phyloP scores from a whole-genome alignment of 139 green algal genomes.

The Tetraselmis chui region DNA sequence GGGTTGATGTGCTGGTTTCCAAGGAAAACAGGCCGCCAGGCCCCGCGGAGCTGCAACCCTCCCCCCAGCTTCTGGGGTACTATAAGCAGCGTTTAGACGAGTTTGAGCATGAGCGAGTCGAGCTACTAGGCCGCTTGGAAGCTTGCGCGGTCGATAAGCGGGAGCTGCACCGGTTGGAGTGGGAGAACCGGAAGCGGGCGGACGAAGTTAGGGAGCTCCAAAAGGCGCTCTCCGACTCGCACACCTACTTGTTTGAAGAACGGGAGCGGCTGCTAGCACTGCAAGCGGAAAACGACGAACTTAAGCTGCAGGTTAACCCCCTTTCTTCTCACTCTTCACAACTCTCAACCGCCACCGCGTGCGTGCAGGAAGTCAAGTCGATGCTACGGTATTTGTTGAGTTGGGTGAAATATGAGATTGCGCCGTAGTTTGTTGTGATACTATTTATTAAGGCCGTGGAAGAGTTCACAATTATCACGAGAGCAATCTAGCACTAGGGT shows the following conservation, averaged over 20 bases:
- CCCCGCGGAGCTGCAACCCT: constrained; percentile 10
- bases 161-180: constrained; percentile 58
- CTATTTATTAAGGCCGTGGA: too few species aligned
- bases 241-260: constrained; percentile 82
- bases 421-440: too few species aligned
- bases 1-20: neutral
- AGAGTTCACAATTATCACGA: too few species aligned
- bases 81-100: constrained; percentile 56
- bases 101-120: constrained; percentile 65
- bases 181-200: constrained; percentile 60
- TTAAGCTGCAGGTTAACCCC: constrained; percentile 44
- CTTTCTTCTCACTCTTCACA: neutral
- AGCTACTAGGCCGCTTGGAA: constrained; percentile 58
- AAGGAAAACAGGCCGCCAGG: neutral
- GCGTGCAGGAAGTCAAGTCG: too few species aligned
- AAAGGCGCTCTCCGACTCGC: constrained; percentile 71
- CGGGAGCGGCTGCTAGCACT: constrained; percentile 67
- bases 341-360: neutral
- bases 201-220: constrained; percentile 38
- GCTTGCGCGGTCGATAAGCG: constrained; percentile 30
- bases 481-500: too few species aligned
- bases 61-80: constrained; percentile 31
- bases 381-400: too few species aligned
- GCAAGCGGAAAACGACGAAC: constrained; percentile 75
- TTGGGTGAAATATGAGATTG: too few species aligned